A percentile compares a stretch with the other conserved stretches of the same genome.
phyloP scores from a whole-genome alignment of 1,284 basidiomycete species.

The Heterobasidion occidentale region DNA sequence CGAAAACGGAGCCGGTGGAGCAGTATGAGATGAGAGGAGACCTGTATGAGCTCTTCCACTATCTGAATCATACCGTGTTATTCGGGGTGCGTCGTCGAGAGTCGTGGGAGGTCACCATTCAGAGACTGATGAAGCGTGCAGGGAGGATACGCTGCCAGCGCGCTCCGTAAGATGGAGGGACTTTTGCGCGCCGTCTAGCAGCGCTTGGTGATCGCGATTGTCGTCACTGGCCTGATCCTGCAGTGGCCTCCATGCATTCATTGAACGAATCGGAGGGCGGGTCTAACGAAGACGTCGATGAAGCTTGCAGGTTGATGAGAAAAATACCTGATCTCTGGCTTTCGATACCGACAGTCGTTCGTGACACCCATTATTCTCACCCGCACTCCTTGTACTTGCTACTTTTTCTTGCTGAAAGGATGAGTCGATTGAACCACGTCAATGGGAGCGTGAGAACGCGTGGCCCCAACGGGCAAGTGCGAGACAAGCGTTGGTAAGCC shows the following conservation, averaged over 20 bases:
- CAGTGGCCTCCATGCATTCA: too few species aligned
- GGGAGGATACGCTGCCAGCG: constrained; percentile 52
- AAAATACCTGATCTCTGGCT: too few species aligned
- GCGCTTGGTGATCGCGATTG: neutral
- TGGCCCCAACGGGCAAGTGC: neutral
- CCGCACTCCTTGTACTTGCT: neutral
- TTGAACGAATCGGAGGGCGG: too few species aligned
- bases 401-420: neutral
- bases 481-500: neutral
- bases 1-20: constrained; percentile 59
- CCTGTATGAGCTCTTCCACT: constrained; percentile 83
- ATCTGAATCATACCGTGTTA: constrained; percentile 75
- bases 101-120: neutral
- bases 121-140: constrained; percentile 16
- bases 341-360: too few species aligned
- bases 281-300: too few species aligned
- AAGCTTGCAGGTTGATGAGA: too few species aligned
- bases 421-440: too few species aligned
- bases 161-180: constrained; percentile 46
- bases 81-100: constrained; percentile 49
- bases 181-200: constrained; percentile 29
- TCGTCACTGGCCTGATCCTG: neutral
- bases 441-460: neutral
- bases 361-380: neutral
- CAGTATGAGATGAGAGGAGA: constrained; percentile 66